Evolutionary conservation across 331 rosid species (phyloP), one percentile per base, ranked within the genome.

Genomic region (Malus hybrid): DNA sequence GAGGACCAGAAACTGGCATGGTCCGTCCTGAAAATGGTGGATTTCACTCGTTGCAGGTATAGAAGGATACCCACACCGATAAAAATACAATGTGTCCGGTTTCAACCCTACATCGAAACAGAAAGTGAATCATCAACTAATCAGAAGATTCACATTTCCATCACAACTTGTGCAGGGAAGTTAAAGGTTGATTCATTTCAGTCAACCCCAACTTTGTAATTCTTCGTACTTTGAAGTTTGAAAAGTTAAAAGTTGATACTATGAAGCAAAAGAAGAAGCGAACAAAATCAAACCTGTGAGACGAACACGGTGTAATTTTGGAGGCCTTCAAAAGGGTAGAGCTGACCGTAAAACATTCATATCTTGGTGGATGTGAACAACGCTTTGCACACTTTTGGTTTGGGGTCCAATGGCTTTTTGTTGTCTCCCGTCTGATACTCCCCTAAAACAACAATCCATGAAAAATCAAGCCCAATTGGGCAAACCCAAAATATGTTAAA

Each of bases 241-340:
- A 30, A 30, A 30, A 30, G 32, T 30, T 30, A 30, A 30, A 30
- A 3, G 32, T 30, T 30, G 32, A 30, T 4, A 30, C 32, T 30
- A 0, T 26, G 13, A 64, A 26, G 48, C 12, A 34, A 65, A 19
- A 52, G n/a, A 22, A 44, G 66, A 61, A 76, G 32, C 32, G 32
- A 74, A 48, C 14, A 7, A 28, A 52, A 33, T 3, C 22, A 60
- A 61, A 92, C 96, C 97, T 78, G 81, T 84, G 52, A 92, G 89
- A 56, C 81, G 92, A 81, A 90, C 96, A 24, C 88, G 97, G 77
- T 90, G 96, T 92, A 88, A 73, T 92, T 92, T 80, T 87, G 89
- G 80, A 92, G 93, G 64, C 96, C 96, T 67, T 88, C 86, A 34
- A 76, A 92, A 77, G 97, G 97, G 78, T 92, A 92, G 28, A 92